A percentile compares a stretch with the other conserved stretches of the same genome.
phyloP scores from a whole-genome alignment of 768 basidiomycete genomes.

The Termitomyces sp. region DNA sequence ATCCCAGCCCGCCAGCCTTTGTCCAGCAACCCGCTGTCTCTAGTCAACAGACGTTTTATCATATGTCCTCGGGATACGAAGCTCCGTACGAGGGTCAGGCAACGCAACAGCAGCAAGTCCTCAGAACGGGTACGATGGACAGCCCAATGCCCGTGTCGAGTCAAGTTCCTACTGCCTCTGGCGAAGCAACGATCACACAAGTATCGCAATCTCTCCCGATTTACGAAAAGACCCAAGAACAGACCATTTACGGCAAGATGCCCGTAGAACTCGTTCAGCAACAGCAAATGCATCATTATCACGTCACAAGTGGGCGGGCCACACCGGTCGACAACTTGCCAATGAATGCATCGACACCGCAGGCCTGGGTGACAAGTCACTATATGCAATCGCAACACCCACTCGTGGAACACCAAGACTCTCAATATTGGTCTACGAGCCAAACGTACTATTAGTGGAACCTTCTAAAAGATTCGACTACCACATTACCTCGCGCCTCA shows the following conservation, averaged over 20 bases:
- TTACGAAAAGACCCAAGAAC: slow-evolving; percentile 17
- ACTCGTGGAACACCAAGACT: background rate
- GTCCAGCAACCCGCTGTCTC: slow-evolving; percentile 13
- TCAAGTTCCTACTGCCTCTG: background rate
- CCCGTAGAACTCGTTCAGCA: slow-evolving; percentile 19
- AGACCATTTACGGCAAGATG: slow-evolving; percentile 22
- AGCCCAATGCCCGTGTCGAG: slow-evolving; percentile 9
- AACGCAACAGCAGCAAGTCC: slow-evolving; percentile 10
- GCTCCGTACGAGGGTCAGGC: slow-evolving; percentile 12
- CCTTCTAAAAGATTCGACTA: background rate
- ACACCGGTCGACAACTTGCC: background rate
- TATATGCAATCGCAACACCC: slow-evolving; percentile 6
- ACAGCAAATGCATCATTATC: slow-evolving; percentile 11
- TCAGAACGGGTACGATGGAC: slow-evolving; percentile 13
- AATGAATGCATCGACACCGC: background rate
- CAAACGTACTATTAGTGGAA: slow-evolving; percentile 3
- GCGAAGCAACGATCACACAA: slow-evolving; percentile 4
- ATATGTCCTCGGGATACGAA: slow-evolving; percentile 11
- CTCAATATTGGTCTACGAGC: slow-evolving; percentile 9
- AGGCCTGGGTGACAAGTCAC: slow-evolving; percentile 7
- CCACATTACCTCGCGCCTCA: background rate
- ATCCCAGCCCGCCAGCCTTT: slow-evolving; percentile 22
- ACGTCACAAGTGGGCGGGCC: background rate
- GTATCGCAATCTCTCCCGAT: slow-evolving; percentile 7
- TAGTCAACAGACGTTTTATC: slow-evolving; percentile 16